Evolutionary conservation across 768 basidiomycete species (phyloP), one percentile per base, ranked within the genome.

Genomic region (Chalciporus sphaerocephalus): DNA sequence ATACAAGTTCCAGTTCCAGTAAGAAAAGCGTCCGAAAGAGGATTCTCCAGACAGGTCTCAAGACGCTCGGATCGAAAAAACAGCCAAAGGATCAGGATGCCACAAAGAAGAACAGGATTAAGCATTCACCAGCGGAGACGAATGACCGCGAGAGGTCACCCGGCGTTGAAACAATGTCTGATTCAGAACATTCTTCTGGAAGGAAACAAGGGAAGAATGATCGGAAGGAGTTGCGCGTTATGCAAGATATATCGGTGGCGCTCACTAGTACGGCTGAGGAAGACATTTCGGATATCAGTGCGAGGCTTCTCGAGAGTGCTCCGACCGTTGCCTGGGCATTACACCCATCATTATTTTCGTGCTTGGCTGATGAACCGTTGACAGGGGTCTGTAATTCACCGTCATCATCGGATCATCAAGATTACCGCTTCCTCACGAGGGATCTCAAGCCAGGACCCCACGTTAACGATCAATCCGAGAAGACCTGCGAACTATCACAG

Each of bases 1-100:
- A n/a, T n/a, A n/a, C n/a, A n/a, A n/a, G n/a, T n/a, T n/a, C n/a
- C n/a, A n/a, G n/a, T n/a, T n/a, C n/a, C n/a, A 37, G 13, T 4
- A 22, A 6, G 7, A 52, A 43, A 37, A 47, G 51, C 10, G 5
- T 58, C 20, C 53, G 56, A 32, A 56, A 45, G 23, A 40, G 43
- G 36, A 47, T 58, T 36, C 10, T 16, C 8, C 51, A 59, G 9
- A 52, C 49, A 10, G 46, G 46, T 3, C 16, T 13, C 6, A 28
- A 21, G 21, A 24, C 50, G 1, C 33, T 47, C 3, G 25, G 21
- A 27, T 13, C 50, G 32, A 56, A 50, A 23, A 28, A 24, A 2
- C 47, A 38, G 17, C 15, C 50, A 27, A 56, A 50, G 20, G 28
- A 24, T 1, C 47, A 38, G 17, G 12, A 32, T 32, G 30, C 42